Base-by-base conservation (phyloP, 1,139 yeast genomes). In the Suhomyces terraborum region DNA sequence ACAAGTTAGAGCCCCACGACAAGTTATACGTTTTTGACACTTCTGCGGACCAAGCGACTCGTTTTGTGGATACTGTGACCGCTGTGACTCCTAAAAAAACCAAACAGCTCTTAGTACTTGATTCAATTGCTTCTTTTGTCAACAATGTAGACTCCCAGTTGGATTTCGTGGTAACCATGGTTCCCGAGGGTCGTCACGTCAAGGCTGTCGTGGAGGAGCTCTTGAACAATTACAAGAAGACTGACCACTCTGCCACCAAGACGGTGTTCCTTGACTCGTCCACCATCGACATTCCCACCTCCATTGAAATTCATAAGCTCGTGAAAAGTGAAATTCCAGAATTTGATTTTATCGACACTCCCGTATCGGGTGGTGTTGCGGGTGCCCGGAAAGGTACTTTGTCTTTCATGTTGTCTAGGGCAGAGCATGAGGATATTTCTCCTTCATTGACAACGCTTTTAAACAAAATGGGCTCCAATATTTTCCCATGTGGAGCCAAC, bases 361-460 rank as follows among this genome's bases (percentile, higher is more conserved):
- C 84, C 0, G 84, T 79, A 0, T 75, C 81, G 10, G 84, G 84
- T 3, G 84, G 84, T 16, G 80, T 75, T 2, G 74, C 75, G 1
- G 84, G 84, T 4, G 84, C 84, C 5, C 57, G 75, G 41, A 76
- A 77, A 41, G 84, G 68, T 1, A 72, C 82, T 0, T 65, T 79
- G 30, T 74, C 82, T 4, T 79, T 79, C 54, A 79, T 79, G 84
- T 71, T 79, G 24, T 79, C 82, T 3, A 54, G 73, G 42, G 57
- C 59, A 7, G 49, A 53, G 27, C 55, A 54, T 14, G 62, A 58
- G 9, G 54, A 59, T 17, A 56, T 69, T 14, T 43, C 63, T 1
- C 65, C 69, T 6, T 41, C 49, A 0, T 59, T 70, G 43, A 49
- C 47, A 8, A 47, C 42, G 7, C 57, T 74, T 24, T 64, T 79